Base-by-base conservation (phyloP, 345 rosid species). In the Salix dunnii region DNA sequence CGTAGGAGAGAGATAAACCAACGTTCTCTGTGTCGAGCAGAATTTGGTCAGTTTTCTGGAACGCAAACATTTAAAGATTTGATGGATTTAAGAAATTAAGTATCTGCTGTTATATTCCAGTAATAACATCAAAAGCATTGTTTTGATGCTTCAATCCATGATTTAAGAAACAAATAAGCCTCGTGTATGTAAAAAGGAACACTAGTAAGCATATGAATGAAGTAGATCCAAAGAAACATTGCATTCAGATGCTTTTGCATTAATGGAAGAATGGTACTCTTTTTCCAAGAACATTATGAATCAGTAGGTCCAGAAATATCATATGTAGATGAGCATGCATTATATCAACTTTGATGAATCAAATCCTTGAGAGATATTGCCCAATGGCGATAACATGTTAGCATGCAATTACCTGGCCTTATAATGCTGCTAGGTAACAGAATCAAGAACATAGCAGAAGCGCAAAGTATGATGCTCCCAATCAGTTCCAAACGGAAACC, bases 1-100 rank as follows among this genome's bases (percentile, higher is more conserved):
- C 99, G 5, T 95, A 95, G 2, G 99, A 95, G 62, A 95, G 98
- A 17, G 98, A 89, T 75, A 95, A 64, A 9, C 99, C 99, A 42
- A 95, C 94, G 61, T 93, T 89, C 78, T 91, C 99, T 95, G 80
- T 85, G 82, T 40, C 49, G 70, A 27, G 48, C 18, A 72, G 67
- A 81, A 14, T 68, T 10, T 55, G 23, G 67, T 80, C 43, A 75
- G 63, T 36, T 10, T 30, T n/a, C 64, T 42, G 35, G 33, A 35
- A 63, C 35, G 7, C 40, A 16, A 1, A 18, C 2, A 72, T 28
- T 17, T 35, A 38, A 51, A 36, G 53, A 14, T 36, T 23, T 67
- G 63, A 17, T 49, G 58, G 61, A 18, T 70, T 28, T 14, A 23
- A 67, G 42, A 36, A 67, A 71, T 16, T 11, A 14, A 68, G 55